Base-by-base conservation (phyloP, 2,329 filamentous ascomycete genomes). In the Arthrobotrys sphaeroides region DNA sequence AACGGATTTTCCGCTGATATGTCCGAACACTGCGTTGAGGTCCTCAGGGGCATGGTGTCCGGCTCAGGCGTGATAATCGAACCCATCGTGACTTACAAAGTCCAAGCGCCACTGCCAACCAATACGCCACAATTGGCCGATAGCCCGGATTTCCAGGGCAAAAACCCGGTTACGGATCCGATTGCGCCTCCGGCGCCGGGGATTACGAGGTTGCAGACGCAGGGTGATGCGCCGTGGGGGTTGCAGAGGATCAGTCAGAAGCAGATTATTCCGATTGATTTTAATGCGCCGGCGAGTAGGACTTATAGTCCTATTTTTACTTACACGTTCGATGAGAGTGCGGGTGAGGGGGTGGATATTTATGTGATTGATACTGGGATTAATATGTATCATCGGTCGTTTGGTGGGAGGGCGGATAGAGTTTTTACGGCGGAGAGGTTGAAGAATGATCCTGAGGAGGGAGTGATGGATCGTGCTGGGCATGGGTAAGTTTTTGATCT, bases 401-500 rank as follows among this genome's bases (percentile, higher is more conserved):
- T 81, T 28, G 80, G 79, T 2, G 79, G 77, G 5, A 77, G 78
- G 16, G 79, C 78, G 2, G 78, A 59, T 16, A 77, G 61, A 49
- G 78, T 51, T 24, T 80, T 24, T 36, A 49, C 82, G 73, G 81
- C 79, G 22, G 70, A 81, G 40, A 57, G 73, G 16, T 78, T 78
- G 12, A 77, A 78, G 12, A 64, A 69, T 12, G 78, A 82, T 64
- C 81, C 62, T 20, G 66, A 64, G 62, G 66, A 86, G 82, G 81
- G 87, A 78, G 83, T 83, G 1, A 86, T 89, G 45, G 73, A 80
- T 18, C 79, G 81, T 4, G 73, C 75, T 7, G 79, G 79, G 0
- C 88, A 90, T 79, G 89, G 89, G n/a, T 73, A 49, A 18, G 69
- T 38, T 18, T n/a, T n/a, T n/a, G n/a, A 16, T 90, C 81, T 88